phyloP scores from a whole-genome alignment of 2,329 filamentous ascomycete species.

The Aspergillus ustus region DNA sequence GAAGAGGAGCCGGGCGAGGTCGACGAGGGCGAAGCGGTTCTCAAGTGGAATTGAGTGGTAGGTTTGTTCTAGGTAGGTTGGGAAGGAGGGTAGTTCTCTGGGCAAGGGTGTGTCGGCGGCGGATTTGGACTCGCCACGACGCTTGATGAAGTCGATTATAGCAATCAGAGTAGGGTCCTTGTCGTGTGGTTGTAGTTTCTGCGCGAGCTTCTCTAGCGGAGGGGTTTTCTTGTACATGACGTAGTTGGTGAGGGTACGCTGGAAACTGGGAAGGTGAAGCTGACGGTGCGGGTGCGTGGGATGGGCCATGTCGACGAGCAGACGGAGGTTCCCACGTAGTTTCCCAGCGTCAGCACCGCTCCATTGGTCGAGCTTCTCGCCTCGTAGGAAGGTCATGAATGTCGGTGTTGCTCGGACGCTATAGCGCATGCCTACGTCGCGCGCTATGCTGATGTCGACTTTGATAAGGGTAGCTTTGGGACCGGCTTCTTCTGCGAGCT shows the following conservation, averaged over 20 bases:
- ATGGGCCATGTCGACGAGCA: slow-evolving; percentile 75
- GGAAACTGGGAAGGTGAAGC: slow-evolving; percentile 72
- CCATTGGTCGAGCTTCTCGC: slow-evolving; percentile 79
- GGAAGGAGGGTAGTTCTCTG: slow-evolving; percentile 69
- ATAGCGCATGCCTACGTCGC: slow-evolving; percentile 68
- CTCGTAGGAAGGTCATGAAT: slow-evolving; percentile 81
- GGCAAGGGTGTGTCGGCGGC: slow-evolving; percentile 72
- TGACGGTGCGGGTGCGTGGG: slow-evolving; percentile 76
- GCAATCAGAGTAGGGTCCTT: slow-evolving; percentile 64
- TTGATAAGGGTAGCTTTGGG: slow-evolving; percentile 76
- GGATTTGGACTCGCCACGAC: slow-evolving; percentile 50
- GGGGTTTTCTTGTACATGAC: slow-evolving; percentile 78
- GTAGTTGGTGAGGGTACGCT: slow-evolving; percentile 66
- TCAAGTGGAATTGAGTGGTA: slow-evolving; percentile 64
- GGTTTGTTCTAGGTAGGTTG: slow-evolving; percentile 62
- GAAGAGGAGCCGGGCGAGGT: slow-evolving; percentile 78
- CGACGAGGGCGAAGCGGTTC: slow-evolving; percentile 78
- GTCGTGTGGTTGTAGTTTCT: slow-evolving; percentile 72
- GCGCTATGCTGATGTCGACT: slow-evolving; percentile 73
- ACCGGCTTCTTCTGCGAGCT: slow-evolving; percentile 74
- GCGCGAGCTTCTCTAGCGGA: slow-evolving; percentile 78
- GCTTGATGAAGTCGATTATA: slow-evolving; percentile 73
- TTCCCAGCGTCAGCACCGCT: slow-evolving; percentile 71
- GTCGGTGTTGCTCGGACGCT: slow-evolving; percentile 79
- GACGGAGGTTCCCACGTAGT: slow-evolving; percentile 71